phyloP scores from a whole-genome alignment of 352 stramenopile species.

The Globisporangium paddicum region DNA sequence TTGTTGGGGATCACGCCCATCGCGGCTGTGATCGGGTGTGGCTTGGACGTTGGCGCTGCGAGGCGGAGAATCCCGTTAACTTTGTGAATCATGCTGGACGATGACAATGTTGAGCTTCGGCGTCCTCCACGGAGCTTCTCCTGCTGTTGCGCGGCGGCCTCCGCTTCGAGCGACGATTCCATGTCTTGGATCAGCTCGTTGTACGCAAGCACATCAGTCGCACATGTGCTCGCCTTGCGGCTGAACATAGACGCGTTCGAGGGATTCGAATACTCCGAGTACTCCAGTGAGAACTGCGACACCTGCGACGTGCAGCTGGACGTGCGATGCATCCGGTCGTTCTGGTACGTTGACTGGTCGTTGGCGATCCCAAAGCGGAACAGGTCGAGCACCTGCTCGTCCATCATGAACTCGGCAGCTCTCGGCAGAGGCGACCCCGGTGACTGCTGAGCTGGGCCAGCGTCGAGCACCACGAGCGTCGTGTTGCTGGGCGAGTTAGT shows the following conservation, averaged over 20 bases:
- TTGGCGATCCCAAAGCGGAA: slow-evolving; percentile 52
- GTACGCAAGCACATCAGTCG: slow-evolving; percentile 52
- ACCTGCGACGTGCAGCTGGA: slow-evolving; percentile 22
- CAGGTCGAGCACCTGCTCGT: slow-evolving; percentile 57
- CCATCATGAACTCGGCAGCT: slow-evolving; percentile 30
- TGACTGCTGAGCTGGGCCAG: background rate
- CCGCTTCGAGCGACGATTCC: slow-evolving; percentile 24
- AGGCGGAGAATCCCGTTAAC: background rate
- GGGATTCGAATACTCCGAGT: slow-evolving; percentile 21
- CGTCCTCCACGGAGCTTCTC: background rate
- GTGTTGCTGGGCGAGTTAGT: slow-evolving; percentile 1
- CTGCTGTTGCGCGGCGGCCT: background rate
- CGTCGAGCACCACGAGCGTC: background rate
- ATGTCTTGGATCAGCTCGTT: slow-evolving; percentile 67
- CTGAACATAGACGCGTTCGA: slow-evolving; percentile 35
- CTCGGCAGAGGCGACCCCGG: background rate
- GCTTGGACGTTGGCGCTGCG: slow-evolving; percentile 1
- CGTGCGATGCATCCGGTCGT: background rate
- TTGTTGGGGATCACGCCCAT: slow-evolving; percentile 8
- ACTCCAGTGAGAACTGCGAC: slow-evolving; percentile 19
- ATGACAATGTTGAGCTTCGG: background rate
- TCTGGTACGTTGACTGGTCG: slow-evolving; percentile 11
- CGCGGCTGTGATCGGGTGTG: background rate
- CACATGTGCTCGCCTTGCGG: slow-evolving; percentile 44
- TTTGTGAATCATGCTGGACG: background rate